Evolutionary conservation across 1,284 basidiomycete genomes (phyloP), one percentile per base, ranked within the genome.

Genomic region (Pterulicium gracile): DNA sequence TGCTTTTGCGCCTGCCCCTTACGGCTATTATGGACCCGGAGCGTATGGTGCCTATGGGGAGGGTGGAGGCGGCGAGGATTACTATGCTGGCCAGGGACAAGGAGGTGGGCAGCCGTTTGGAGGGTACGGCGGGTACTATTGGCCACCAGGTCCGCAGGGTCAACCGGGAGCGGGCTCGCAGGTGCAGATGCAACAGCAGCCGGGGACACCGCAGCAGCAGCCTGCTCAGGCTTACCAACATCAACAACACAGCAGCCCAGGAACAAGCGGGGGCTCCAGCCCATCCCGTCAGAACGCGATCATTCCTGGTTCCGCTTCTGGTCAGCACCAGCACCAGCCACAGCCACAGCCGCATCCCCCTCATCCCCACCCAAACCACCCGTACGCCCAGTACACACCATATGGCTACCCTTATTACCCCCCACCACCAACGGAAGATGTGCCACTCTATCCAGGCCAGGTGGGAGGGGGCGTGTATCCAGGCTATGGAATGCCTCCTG

Each of bases 341-440:
- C 58, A 63, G 2, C 68, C 67, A 50, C 64, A 61, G 48, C 55
- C 60, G 7, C 62, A 60, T 14, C 62, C 64, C 43, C 60, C 64
- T 3, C 61, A 60, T 42, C 57, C 57, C 18, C 64, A 59, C 40
- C 62, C 62, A 43, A 59, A 57, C 44, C 48, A 55, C 23, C 27
- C 27, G 27, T 7, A 7, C n/a, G 10, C 7, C 51, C 63, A 10
- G 54, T 59, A 27, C 64, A 56, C 64, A 21, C 43, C 63, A 5
- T 57, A 52, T 45, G 54, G 52, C 13, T 67, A 70, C n/a, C 54
- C 61, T 13, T 69, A 68, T 52, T 47, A 59, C 15, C 56, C 62
- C 24, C 60, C 57, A 17, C 63, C 60, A 14, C 59, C 58, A 41
- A 56, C 62, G 51, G 52, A 52, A 41, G 68, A 69, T 44, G 54